A percentile compares a stretch with the other conserved stretches of the same genome.
Conservation (phyloP, 1,284 basidiomycete species). For the Microbotryomycetes sp. region DNA sequence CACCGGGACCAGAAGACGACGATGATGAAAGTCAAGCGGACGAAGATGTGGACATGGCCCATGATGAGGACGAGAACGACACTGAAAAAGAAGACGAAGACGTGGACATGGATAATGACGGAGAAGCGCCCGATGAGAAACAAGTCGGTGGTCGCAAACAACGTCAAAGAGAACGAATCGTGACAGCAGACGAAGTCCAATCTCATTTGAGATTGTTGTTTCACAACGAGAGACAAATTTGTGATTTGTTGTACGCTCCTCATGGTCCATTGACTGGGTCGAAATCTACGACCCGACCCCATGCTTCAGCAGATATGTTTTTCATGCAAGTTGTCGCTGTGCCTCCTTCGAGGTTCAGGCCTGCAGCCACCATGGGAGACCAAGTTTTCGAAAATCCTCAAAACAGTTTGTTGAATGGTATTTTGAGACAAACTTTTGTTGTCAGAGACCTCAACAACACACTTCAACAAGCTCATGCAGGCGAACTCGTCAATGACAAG, state of each 20-base stretch:
- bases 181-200: conserved; percentile 85
- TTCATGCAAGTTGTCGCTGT: conserved; percentile 92
- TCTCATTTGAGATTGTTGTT: conserved; percentile 88
- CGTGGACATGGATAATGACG: conserved; percentile 32
- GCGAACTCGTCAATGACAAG: conserved; percentile 6
- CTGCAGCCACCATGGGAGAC: conserved; percentile 86
- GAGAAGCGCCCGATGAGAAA: conserved; percentile 62
- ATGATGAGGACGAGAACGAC: conserved; percentile 39
- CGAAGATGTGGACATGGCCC: conserved; percentile 1
- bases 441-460: conserved; percentile 71
- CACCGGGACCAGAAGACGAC: conserved; percentile 20
- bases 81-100: conserved; percentile 50
- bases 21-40: conserved; percentile 27
- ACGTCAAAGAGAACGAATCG: conserved; percentile 71
- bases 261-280: conserved; percentile 70
- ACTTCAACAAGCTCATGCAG: conserved; percentile 50
- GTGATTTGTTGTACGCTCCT: conserved; percentile 81
- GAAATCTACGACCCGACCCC: conserved; percentile 50
- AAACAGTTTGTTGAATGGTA: conserved; percentile 83
- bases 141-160: conserved; percentile 59
- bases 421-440: conserved; percentile 63
- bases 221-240: conserved; percentile 71
- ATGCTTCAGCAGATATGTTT: conserved; percentile 79
- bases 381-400: conserved; percentile 93
- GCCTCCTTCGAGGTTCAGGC: conserved; percentile 91